Evolutionary conservation across 129 eudicot genomes (phyloP), one percentile per base, ranked within the genome.

Genomic region (Silybum marianum): DNA sequence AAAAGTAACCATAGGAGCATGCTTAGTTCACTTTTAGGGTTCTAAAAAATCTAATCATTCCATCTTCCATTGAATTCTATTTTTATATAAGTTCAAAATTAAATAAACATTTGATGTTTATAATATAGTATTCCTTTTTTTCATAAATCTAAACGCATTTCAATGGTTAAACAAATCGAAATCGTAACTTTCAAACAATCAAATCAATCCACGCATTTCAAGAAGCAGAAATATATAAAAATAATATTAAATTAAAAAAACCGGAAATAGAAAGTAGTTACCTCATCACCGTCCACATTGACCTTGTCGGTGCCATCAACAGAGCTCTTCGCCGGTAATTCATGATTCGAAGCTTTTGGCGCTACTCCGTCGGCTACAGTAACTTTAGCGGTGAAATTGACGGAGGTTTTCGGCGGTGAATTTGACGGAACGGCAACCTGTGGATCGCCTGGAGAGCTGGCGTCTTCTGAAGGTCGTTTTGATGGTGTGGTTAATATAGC

Each of bases 1-100:
- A 71, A 83, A 83, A 71, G 82, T 69, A 34, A 67, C 46, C 73
- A 83, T 83, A 60, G 74, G 78, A 83, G 86, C 86, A 83, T 83
- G 86, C 86, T 83, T 83, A 77, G 28, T 71, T 83, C 86, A 77
- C 86, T 83, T 58, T 83, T 71, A 83, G 78, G 82, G 82, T 83
- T 83, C 86, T 71, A 83, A 83, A 32, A 83, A 83, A 83, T 83
- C 86, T 77, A 78, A 83, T 83, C 78, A 83, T 83, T 77, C 48
- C 86, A 83, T 71, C 40, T 72, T n/a, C 78, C 77, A 69, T 76
- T 69, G 23, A 51, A 23, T 71, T 36, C 12, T 10, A 16, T 68
- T 58, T 54, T 44, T 54, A 26, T 62, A 67, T 77, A 38, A 25
- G 4, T 60, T 76, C 72, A 51, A 60, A 60, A 24, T 42, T 10